Conservation (phyloP, 1,139 yeast genomes). For the Neolecta irregularis region DNA sequence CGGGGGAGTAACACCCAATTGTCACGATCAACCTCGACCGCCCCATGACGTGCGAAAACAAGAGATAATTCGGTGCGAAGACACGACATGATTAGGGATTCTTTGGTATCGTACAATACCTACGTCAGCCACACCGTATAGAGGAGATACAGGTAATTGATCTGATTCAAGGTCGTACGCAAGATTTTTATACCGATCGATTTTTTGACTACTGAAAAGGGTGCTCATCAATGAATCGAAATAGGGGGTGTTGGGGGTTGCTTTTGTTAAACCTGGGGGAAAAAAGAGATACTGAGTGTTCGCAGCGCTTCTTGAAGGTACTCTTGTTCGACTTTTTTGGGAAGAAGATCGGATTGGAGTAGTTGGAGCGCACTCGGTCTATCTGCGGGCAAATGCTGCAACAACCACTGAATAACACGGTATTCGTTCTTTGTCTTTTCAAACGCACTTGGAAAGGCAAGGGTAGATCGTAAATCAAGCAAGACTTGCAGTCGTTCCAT, state of each 20-base stretch:
- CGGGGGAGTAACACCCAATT: constrained; percentile 58
- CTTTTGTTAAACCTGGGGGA: neutral
- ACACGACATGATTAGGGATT: constrained; percentile 33
- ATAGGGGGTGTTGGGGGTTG: constrained; percentile 74
- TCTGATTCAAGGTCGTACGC: constrained; percentile 2
- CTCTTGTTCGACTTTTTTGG: constrained; percentile 81
- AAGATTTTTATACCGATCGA: constrained; percentile 39
- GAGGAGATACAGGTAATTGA: constrained; percentile 18
- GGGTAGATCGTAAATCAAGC: neutral
- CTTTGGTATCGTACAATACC: constrained; percentile 16
- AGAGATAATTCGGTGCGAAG: constrained; percentile 32
- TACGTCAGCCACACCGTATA: neutral
- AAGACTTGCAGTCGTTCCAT: constrained; percentile 58
- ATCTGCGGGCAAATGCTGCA: constrained; percentile 61
- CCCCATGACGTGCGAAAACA: constrained; percentile 72
- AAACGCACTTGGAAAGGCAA: constrained; percentile 26
- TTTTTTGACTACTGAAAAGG: constrained; percentile 67
- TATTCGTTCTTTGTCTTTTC: constrained; percentile 31
- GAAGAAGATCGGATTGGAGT: constrained; percentile 65
- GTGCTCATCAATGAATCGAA: constrained; percentile 81
- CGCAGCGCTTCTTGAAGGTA: constrained; percentile 75
- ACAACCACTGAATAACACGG: constrained; percentile 44
- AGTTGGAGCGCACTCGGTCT: constrained; percentile 70
- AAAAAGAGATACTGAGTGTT: constrained; percentile 46
- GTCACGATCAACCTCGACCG: constrained; percentile 40